Conservation (phyloP, 768 basidiomycete genomes). For the Lactifluus subvellereus region DNA sequence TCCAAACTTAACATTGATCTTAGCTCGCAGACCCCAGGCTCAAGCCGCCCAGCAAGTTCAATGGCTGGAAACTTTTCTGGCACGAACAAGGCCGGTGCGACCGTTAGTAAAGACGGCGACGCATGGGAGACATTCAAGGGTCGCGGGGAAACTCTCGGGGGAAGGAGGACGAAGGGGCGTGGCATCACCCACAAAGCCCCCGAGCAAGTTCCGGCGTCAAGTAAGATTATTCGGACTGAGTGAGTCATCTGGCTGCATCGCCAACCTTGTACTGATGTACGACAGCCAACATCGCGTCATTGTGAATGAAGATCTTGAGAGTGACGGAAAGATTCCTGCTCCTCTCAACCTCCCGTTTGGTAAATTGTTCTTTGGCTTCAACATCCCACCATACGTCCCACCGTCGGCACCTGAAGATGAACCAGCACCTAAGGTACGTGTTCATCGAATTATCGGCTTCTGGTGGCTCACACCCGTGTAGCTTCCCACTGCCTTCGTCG, state of each 20-base stretch:
- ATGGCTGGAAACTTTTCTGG: conserved; percentile 63
- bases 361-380: conserved; percentile 95
- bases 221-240: conserved; percentile 91
- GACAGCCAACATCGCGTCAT: conserved; percentile 76
- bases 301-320: conserved; percentile 71
- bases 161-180: conserved; percentile 92
- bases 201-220: conserved; percentile 70
- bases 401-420: conserved; percentile 30
- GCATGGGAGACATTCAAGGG: conserved; percentile 97
- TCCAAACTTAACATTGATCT: conserved; percentile 94
- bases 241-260: conserved; percentile 38
- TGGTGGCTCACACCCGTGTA: conserved; percentile 18
- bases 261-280: conserved; percentile 21
- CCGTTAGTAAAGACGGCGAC: conserved; percentile 70
- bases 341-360: conserved; percentile 88
- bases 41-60: conserved; percentile 73
- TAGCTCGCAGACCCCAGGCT: conserved; percentile 79
- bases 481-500: conserved; percentile 50
- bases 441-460: neutral
- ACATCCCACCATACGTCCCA: conserved; percentile 62
- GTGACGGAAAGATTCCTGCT: conserved; percentile 76
- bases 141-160: conserved; percentile 83
- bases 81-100: conserved; percentile 39
- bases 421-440: conserved; percentile 22
- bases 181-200: conserved; percentile 80